These are phyloP conservation scores for Nicotiana knightiana DNA, from an alignment of 257 asterid genomes.

Conservation along the genomic window DNA sequence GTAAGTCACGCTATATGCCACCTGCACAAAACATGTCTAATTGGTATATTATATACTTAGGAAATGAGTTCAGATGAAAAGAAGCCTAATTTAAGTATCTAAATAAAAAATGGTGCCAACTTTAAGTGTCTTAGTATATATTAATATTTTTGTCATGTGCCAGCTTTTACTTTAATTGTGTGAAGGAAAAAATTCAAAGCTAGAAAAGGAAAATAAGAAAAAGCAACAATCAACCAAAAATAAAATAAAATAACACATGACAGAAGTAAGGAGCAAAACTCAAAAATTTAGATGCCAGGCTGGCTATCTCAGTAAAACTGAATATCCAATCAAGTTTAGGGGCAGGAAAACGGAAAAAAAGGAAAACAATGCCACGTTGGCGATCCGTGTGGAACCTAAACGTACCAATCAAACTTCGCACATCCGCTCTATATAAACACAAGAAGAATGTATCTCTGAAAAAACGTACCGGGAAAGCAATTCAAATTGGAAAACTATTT, in stretches of 20 bases:
- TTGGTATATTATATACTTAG: no score
- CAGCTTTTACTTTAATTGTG: no score
- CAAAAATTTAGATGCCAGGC: constrained; percentile 24
- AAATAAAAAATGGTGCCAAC: no score
- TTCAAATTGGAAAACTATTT: neutral
- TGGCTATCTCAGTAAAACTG: constrained; percentile 33
- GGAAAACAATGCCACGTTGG: constrained; percentile 25
- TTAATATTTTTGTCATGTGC: no score
- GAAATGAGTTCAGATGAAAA: no score
- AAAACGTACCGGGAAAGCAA: neutral
- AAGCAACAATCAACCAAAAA: no score
- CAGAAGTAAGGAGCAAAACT: neutral
- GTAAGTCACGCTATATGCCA: no score
- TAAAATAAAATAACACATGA: neutral
- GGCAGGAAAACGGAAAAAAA: neutral
- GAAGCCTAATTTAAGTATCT: no score
- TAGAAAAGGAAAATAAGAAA: no score
- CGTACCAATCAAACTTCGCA: neutral
- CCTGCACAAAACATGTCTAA: no score
- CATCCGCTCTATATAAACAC: neutral
- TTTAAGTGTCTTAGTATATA: no score
- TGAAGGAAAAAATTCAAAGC: no score
- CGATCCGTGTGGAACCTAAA: constrained; percentile 16
- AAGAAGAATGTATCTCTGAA: neutral
- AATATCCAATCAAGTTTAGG: constrained; percentile 32